Evolutionary conservation across 73 alveolate species (phyloP), one percentile per base, ranked within the genome.

Genomic region (Urostyla sp.): DNA sequence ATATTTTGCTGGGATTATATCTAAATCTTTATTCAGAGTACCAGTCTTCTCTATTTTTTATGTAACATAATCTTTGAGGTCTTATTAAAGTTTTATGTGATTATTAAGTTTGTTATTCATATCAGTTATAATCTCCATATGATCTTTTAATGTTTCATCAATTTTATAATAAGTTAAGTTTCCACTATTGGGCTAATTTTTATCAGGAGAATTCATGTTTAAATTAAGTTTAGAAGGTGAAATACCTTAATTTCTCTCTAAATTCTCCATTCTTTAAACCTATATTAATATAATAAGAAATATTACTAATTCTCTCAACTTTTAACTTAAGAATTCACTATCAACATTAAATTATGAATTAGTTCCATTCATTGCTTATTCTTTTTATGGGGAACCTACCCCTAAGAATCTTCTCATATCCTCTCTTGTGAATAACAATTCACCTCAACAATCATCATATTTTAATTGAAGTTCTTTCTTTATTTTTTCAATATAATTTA

Each of bases 31-130:
- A 18, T 51, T 51, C 16, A 48, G 34, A n/a, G n/a, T n/a, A 28
- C 75, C 73, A 30, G 32, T 61, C 40, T 73, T 51, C 54, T 51
- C 74, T 44, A 48, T 44, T 51, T 74, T 26, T 28, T 73, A 73
- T 4, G 34, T 32, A 49, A 52, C 32, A 37, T 27, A 50, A 20
- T n/a, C 48, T 11, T 57, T 28, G 27, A 30, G 15, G 10, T 48
- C 85, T 20, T 73, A 52, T 23, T 46, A 20, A 21, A 46, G 45
- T 36, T 49, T 13, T 15, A 73, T 73, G 48, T 73, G 85, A 37
- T 51, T 73, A 48, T 73, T 73, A 21, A 73, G 46, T 35, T 73
- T 73, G 13, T 73, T 60, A 53, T 73, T 73, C 40, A 73, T 59
- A 18, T 73, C 40, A 21, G 30, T 40, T 11, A 73, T 10, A 8